These are phyloP conservation scores for Zygoascus meyerae DNA, from an alignment of 1,139 yeast species.

Conservation along the genomic window DNA sequence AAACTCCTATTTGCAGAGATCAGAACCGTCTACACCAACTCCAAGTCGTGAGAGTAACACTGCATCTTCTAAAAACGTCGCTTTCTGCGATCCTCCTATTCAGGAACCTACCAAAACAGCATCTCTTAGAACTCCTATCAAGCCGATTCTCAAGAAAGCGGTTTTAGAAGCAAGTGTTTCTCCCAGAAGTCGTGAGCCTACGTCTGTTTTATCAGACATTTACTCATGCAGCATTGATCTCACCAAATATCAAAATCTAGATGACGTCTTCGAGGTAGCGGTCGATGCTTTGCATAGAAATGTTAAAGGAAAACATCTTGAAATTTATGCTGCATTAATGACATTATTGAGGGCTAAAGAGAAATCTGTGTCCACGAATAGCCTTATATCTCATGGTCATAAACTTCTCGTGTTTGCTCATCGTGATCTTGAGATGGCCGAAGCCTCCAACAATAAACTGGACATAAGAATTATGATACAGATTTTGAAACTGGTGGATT, in stretches of 20 bases:
- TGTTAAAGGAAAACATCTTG: slow-evolving; percentile 15
- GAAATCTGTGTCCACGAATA: slow-evolving; percentile 18
- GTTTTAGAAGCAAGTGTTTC: slow-evolving; percentile 1
- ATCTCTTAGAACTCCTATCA: background rate
- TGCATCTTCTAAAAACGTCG: slow-evolving; percentile 1
- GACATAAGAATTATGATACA: slow-evolving; percentile 21
- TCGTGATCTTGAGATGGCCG: slow-evolving; percentile 20
- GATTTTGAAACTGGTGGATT: slow-evolving; percentile 24
- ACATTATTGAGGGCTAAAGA: slow-evolving; percentile 17
- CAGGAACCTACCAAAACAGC: slow-evolving; percentile 2
- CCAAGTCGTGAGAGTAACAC: background rate
- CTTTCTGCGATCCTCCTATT: slow-evolving; percentile 10
- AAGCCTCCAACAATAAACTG: slow-evolving; percentile 16
- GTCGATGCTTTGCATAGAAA: slow-evolving; percentile 13
- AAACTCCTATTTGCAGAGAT: too few relatives aligned
- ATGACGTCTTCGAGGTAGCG: slow-evolving; percentile 21
- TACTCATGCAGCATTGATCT: slow-evolving; percentile 19
- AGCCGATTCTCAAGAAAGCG: background rate
- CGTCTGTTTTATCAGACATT: slow-evolving; percentile 17
- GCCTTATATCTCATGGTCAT: slow-evolving; percentile 17
- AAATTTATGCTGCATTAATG: slow-evolving; percentile 22
- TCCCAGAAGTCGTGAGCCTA: background rate
- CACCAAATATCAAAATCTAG: slow-evolving; percentile 15
- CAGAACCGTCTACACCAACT: slow-evolving; percentile 8
- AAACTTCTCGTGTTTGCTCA: slow-evolving; percentile 19